Evolutionary conservation across 305 asterid genomes (phyloP).

Genomic region (Fraxinus baroniana): DNA sequence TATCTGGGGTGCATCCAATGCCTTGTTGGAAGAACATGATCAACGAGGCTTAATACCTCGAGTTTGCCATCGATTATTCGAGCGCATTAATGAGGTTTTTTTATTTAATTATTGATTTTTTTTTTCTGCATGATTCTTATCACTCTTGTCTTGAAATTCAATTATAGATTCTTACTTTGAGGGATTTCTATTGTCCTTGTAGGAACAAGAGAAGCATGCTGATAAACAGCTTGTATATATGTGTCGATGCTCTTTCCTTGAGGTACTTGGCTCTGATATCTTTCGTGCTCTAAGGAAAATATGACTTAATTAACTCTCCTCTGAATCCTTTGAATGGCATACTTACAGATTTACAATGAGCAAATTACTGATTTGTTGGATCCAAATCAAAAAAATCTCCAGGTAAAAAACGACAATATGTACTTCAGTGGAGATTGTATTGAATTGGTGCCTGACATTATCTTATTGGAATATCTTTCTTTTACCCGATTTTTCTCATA

Average conservation of each 20-base stretch:
- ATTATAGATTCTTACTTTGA: constrained; percentile 6
- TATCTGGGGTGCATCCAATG: constrained; percentile 92
- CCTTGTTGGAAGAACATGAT: constrained; percentile 70
- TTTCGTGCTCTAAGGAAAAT: background rate
- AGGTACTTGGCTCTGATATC: constrained; percentile 49
- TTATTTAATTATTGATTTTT: constrained; percentile 5
- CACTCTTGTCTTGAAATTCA: constrained; percentile 1
- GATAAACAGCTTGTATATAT: constrained; percentile 81
- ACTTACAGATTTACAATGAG: constrained; percentile 87
- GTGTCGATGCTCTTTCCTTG: constrained; percentile 97
- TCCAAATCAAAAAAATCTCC: constrained; percentile 87
- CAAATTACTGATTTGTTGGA: constrained; percentile 97
- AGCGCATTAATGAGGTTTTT: constrained; percentile 73
- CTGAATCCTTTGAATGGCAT: constrained; percentile 20
- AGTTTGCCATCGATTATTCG: constrained; percentile 74
- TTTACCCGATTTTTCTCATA: constrained; percentile 20
- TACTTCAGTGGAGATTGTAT: background rate
- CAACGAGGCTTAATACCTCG: constrained; percentile 96
- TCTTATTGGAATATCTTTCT: background rate
- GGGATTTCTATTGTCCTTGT: constrained; percentile 24
- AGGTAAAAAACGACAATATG: constrained; percentile 41
- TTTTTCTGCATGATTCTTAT: background rate
- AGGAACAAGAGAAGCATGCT: constrained; percentile 89
- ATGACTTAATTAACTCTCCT: constrained; percentile 4
- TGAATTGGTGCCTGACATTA: background rate